Percentiles rank a stretch among this genome's conserved stretches.
phyloP scores from a whole-genome alignment of 257 asterid species.

The Lantana camara region DNA sequence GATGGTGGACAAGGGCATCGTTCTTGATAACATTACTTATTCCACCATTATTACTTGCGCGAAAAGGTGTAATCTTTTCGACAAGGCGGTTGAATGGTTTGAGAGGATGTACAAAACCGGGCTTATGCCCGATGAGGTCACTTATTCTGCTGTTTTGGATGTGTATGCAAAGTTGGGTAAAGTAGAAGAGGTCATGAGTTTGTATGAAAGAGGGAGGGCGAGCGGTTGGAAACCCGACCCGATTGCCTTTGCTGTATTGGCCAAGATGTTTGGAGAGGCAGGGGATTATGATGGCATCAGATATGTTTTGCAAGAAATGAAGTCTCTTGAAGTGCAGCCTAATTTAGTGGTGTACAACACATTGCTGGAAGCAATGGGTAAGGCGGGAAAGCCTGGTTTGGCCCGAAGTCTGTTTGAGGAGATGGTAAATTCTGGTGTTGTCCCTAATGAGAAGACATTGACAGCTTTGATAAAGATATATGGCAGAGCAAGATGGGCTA shows the following conservation, averaged over 20 bases:
- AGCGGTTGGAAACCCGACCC: slow-evolving; percentile 97
- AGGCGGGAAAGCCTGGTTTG: slow-evolving; percentile 87
- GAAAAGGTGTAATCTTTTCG: slow-evolving; percentile 79
- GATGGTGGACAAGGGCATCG: slow-evolving; percentile 71
- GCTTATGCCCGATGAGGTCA: slow-evolving; percentile 94
- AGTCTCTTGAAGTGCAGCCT: slow-evolving; percentile 68
- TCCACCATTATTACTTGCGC: slow-evolving; percentile 92
- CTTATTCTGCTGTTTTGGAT: slow-evolving; percentile 86
- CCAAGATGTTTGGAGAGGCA: slow-evolving; percentile 85
- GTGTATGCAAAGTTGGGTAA: slow-evolving; percentile 84
- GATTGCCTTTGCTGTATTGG: slow-evolving; percentile 75
- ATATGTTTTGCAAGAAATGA: slow-evolving; percentile 84
- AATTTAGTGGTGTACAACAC: slow-evolving; percentile 88
- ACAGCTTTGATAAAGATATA: slow-evolving; percentile 87
- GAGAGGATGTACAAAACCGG: slow-evolving; percentile 97
- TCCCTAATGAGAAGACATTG: slow-evolving; percentile 76
- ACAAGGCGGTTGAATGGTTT: slow-evolving; percentile 96
- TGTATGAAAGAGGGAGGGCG: slow-evolving; percentile 89
- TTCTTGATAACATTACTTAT: slow-evolving; percentile 83
- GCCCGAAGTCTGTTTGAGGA: slow-evolving; percentile 88
- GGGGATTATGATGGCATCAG: slow-evolving; percentile 94
- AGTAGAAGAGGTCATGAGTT: slow-evolving; percentile 84
- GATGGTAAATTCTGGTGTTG: slow-evolving; percentile 77
- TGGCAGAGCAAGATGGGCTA: slow-evolving; percentile 93
- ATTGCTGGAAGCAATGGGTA: slow-evolving; percentile 83